Conservation (phyloP, 1,284 basidiomycete species). For the Puccinia brachypodii region DNA sequence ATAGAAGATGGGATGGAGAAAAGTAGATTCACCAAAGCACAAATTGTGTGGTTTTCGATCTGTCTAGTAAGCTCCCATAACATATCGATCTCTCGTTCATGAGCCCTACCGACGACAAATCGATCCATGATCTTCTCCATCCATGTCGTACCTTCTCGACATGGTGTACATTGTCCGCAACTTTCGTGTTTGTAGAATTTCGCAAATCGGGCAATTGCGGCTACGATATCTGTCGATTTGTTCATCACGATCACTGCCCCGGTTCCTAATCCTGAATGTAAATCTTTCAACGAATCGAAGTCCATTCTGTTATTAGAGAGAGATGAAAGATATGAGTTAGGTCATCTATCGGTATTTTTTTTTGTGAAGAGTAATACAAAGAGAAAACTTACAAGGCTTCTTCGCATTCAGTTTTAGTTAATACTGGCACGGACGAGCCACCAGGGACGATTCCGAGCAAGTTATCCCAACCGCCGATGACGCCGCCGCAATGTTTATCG, state of each 20-base stretch:
- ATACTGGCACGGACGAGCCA: conserved; percentile 90
- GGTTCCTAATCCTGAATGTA: conserved; percentile 89
- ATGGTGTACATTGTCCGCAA: conserved; percentile 97
- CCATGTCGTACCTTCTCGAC: conserved; percentile 76
- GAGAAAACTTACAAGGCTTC: conserved; percentile 74
- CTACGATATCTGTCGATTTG: conserved; percentile 90
- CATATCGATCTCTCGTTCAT: conserved; percentile 96
- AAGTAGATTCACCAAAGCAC: conserved; percentile 65
- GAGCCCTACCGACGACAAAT: conserved; percentile 81
- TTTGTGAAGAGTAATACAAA: neutral
- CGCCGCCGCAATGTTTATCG: conserved; percentile 95
- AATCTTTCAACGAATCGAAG: conserved; percentile 95
- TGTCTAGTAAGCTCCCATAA: conserved; percentile 84
- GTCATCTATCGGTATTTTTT: neutral
- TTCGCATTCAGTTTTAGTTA: conserved; percentile 76
- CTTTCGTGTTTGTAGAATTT: conserved; percentile 99
- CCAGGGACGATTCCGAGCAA: conserved; percentile 91
- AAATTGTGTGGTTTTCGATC: conserved; percentile 82
- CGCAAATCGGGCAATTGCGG: conserved; percentile 88
- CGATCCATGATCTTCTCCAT: conserved; percentile 99
- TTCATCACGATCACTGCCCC: conserved; percentile 99
- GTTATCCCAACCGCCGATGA: conserved; percentile 94
- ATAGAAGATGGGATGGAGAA: neutral
- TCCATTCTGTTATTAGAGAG: conserved; percentile 71
- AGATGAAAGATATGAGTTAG: conserved; percentile 25